Evolutionary conservation across 805 yeast species (phyloP), one percentile per base, ranked within the genome.

Genomic region (Monosporozyma yasuniensis): DNA sequence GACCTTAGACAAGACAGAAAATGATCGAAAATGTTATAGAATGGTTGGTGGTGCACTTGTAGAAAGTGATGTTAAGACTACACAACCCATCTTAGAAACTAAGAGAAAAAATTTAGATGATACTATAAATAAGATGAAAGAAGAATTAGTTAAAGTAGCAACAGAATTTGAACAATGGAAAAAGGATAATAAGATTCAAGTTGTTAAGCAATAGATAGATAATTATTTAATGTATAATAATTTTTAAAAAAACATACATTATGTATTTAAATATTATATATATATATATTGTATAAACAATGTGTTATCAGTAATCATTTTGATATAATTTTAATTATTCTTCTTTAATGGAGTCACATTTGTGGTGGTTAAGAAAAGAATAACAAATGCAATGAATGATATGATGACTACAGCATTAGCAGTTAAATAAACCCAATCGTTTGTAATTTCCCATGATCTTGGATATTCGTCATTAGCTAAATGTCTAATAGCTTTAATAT

Each of bases 31-130:
- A 62, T 88, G 97, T 61, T 89, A 81, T 69, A 80, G 95, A 60
- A 88, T 93, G 96, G 78, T 91, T 30, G 97, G 96, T 23, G 95
- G 96, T 9, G 96, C 90, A 3, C 73, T 91, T 30, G 85, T 90
- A 16, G 95, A 89, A 61, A 83, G 86, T 56, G 75, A 81, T 3
- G 93, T 88, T 4, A 81, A 75, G n/a, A 88, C 86, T 39, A 93
- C 90, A 3, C 67, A 76, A 3, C 83, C 82, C 11, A 73, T 82
- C 10, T 68, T 88, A 48, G 72, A 75, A 47, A 72, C 77, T 23
- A 88, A 85, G 56, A 60, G 72, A 21, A 65, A 66, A 9, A 84
- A 83, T 47, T 67, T 76, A 50, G 44, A 39, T 8, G 55, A 54
- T 19, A 55, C 67, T 11, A 54, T 64, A 18, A 50, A 58, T 53